Evolutionary conservation across 1,284 basidiomycete species (phyloP).

Genomic region (Rhodotorula sp.): DNA sequence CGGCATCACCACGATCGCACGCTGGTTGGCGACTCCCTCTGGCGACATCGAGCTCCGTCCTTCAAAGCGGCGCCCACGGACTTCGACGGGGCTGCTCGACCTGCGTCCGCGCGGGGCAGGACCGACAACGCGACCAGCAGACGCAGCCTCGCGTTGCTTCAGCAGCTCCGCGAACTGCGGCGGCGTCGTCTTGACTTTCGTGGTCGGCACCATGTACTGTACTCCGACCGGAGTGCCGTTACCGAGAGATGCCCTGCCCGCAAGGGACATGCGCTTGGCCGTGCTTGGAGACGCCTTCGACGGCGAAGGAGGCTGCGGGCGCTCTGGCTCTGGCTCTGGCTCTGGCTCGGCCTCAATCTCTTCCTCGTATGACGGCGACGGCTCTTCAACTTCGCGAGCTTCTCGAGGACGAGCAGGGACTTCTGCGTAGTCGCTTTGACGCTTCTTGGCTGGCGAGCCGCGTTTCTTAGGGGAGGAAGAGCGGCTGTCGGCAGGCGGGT

Average conservation of each 20-base stretch:
- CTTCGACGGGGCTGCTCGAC: conserved; percentile 5
- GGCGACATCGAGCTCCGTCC: background rate
- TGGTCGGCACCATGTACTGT: conserved; percentile 32
- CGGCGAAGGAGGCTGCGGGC: background rate
- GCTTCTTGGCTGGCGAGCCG: background rate
- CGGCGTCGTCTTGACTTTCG: conserved; percentile 24
- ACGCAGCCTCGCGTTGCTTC: conserved; percentile 1
- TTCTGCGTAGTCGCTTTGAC: background rate
- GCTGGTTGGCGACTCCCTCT: background rate
- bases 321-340: background rate
- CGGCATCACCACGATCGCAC: background rate
- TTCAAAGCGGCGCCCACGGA: background rate
- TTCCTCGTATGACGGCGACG: background rate
- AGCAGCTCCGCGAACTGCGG: conserved; percentile 15
- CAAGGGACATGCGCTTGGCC: background rate
- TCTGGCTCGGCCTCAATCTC: background rate
- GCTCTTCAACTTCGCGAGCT: background rate
- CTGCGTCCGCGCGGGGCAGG: conserved; percentile 1
- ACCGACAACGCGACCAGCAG: background rate
- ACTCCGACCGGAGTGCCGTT: conserved; percentile 4
- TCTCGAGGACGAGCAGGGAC: background rate
- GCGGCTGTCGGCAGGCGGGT: background rate
- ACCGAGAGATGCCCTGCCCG: background rate
- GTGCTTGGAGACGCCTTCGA: background rate
- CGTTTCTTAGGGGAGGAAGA: background rate